phyloP scores from a whole-genome alignment of 768 basidiomycete genomes.

The Phanerochaete sordida region DNA sequence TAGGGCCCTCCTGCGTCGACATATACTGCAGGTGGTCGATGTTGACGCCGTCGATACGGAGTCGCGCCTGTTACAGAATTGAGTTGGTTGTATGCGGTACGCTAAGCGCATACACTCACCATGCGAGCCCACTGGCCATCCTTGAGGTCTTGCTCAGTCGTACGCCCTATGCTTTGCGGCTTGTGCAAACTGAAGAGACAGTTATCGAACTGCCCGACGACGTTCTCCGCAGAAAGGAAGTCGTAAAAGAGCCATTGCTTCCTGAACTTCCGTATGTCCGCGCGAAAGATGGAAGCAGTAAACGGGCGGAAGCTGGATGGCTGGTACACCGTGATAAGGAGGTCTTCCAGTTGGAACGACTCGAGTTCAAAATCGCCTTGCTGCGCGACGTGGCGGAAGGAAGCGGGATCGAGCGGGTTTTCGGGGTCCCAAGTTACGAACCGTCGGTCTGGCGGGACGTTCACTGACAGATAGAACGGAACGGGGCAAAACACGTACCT shows the following conservation, averaged over 20 bases:
- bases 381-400: slow-evolving; percentile 68
- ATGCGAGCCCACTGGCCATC: slow-evolving; percentile 86
- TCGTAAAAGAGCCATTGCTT: slow-evolving; percentile 98
- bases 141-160: slow-evolving; percentile 79
- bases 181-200: slow-evolving; percentile 95
- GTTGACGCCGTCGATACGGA: slow-evolving; percentile 94
- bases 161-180: slow-evolving; percentile 92
- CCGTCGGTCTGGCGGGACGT: slow-evolving; percentile 63
- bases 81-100: not conserved
- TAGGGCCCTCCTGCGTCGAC: slow-evolving; percentile 78
- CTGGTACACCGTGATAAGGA: slow-evolving; percentile 92
- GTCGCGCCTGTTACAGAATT: slow-evolving; percentile 69
- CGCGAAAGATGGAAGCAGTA: slow-evolving; percentile 90
- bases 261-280: slow-evolving; percentile 76
- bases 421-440: slow-evolving; percentile 84
- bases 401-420: slow-evolving; percentile 73
- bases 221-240: slow-evolving; percentile 83
- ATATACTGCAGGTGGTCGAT: slow-evolving; percentile 92
- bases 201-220: slow-evolving; percentile 97
- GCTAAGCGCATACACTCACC: slow-evolving; percentile 45
- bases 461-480: not conserved
- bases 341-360: slow-evolving; percentile 85
- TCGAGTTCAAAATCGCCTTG: slow-evolving; percentile 93
- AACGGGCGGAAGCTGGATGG: slow-evolving; percentile 90
- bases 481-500: slow-evolving; percentile 45